These are phyloP conservation scores for Suillus occidentalis DNA, from an alignment of 768 basidiomycete species.

Conservation along the genomic window DNA sequence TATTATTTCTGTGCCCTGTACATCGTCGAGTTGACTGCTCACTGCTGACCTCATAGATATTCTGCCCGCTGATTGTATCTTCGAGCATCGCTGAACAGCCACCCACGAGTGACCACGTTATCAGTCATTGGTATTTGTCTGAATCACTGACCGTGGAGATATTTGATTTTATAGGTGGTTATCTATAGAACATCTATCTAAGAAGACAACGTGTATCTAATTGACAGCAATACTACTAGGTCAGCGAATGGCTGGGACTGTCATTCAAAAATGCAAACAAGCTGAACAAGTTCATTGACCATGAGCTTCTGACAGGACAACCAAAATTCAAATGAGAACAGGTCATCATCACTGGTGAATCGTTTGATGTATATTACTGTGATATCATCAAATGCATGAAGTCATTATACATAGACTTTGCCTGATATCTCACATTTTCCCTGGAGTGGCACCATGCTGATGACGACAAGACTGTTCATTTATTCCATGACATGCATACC, in stretches of 20 bases:
- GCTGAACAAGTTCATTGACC: slow-evolving; percentile 38
- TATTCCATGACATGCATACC: slow-evolving; percentile 46
- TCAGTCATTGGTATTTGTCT: too few species aligned
- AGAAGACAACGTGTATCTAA: too few species aligned
- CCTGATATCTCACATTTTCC: slow-evolving; percentile 28
- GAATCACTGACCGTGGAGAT: too few species aligned
- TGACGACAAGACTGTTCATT: slow-evolving; percentile 17
- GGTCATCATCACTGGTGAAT: slow-evolving; percentile 27
- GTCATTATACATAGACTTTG: slow-evolving; percentile 36
- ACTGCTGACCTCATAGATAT: too few species aligned
- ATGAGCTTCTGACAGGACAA: slow-evolving; percentile 15
- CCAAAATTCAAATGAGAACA: slow-evolving; percentile 31
- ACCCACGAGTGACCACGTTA: too few species aligned
- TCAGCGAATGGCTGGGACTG: slow-evolving; percentile 26
- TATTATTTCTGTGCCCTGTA: too few species aligned
- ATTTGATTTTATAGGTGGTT: too few species aligned
- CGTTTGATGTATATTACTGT: slow-evolving; percentile 32
- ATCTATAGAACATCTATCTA: too few species aligned
- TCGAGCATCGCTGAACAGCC: too few species aligned
- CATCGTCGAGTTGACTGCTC: too few species aligned
- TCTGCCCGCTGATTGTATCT: too few species aligned
- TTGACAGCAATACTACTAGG: slow-evolving; percentile 10
- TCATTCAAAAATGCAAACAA: slow-evolving; percentile 33
- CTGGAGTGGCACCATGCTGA: slow-evolving; percentile 41
- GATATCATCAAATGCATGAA: slow-evolving; percentile 38